These are phyloP conservation scores for Pseudotsuga menziesii DNA, from an alignment of 75 land plant species.

Conservation along the genomic window DNA sequence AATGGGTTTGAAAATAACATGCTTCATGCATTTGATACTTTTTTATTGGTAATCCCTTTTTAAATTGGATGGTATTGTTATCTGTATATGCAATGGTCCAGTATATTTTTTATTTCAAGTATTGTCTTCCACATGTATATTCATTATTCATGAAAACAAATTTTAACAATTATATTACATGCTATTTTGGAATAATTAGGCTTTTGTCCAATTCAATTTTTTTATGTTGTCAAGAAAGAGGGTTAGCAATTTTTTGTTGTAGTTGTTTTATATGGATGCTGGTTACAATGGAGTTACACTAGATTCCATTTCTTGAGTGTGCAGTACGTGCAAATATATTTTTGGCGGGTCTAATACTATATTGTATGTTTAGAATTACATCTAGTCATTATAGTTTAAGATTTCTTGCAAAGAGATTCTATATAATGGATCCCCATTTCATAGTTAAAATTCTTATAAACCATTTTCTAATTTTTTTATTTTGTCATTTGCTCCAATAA, in stretches of 20 bases:
- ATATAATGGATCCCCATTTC: neutral
- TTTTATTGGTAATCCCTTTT: neutral
- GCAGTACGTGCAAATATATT: too few species aligned
- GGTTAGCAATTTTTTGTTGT: neutral
- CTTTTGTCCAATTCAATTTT: too few species aligned
- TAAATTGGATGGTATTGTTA: neutral
- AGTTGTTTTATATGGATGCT: too few species aligned
- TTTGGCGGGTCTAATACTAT: too few species aligned
- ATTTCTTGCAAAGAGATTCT: neutral
- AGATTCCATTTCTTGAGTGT: too few species aligned
- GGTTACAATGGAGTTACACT: too few species aligned
- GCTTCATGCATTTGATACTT: neutral
- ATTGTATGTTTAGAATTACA: too few species aligned
- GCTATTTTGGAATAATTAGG: too few species aligned
- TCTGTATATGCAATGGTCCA: neutral
- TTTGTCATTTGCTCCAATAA: neutral
- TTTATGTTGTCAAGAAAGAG: too few species aligned
- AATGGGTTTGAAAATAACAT: neutral
- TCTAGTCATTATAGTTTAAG: too few species aligned
- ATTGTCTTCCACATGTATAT: neutral
- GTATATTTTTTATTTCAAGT: neutral
- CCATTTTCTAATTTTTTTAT: neutral
- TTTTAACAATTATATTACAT: too few species aligned
- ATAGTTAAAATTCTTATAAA: conserved; percentile 4
- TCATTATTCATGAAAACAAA: neutral